Evolutionary conservation across 805 yeast genomes (phyloP), one percentile per base, ranked within the genome.

Genomic region (Candida maris): DNA sequence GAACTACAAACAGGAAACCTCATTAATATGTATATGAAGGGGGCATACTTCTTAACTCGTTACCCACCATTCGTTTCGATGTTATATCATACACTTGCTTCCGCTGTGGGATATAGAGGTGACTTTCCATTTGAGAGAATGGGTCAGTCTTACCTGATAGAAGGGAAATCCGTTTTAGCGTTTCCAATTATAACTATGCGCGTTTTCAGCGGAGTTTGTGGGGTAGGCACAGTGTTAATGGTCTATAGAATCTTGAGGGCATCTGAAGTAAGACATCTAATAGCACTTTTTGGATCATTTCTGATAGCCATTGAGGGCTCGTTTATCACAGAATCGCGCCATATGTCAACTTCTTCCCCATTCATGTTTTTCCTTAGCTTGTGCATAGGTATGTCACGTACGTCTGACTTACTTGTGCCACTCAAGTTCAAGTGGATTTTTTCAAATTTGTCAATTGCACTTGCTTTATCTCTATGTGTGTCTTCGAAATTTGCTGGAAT

Each of bases 1-100:
- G 98, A 91, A 61, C 93, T 85, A 27, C 95, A 85, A 60, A 86
- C 87, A 49, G 96, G 96, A 27, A 86, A 87, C 10, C 82, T 85
- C 61, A 89, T 96, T 21, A 73, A 81, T 40, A 79, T 85, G 61
- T 93, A 88, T 64, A 71, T 79, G 36, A 60, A 64, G 35, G 85
- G 86, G 14, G 60, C 61, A 13, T 82, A 68, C 54, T 83, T 82
- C 60, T 70, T 82, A 74, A 89, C 81, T 57, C 81, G 77, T 29
- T 85, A 83, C 54, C 94, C 95, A 6, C 95, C 95, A 4, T 67
- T 85, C 48, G 83, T 85, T 25, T 79, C 82, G 54, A 73, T 85
- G 79, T 56, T 83, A 22, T 83, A 68, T 55, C 82, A 85, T 2
- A 78, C 76, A 30, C 68, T 81, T 29, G 80, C 75, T 0, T 54